Percentiles rank a stretch among this genome's conserved stretches.
phyloP scores from a whole-genome alignment of 2,329 filamentous ascomycete species.

The Fusarium pilosicola region DNA sequence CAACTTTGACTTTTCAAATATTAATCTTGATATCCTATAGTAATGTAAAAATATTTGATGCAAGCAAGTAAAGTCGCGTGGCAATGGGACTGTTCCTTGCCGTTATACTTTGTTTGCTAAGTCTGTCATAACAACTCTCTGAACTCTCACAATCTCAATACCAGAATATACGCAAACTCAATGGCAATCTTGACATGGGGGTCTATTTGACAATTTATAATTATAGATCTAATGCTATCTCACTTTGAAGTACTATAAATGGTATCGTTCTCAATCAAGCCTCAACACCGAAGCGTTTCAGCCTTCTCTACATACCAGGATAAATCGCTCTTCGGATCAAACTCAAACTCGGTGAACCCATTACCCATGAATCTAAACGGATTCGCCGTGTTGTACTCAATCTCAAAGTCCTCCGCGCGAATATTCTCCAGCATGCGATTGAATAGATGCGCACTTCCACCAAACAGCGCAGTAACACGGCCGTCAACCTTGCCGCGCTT shows the following conservation, averaged over 20 bases:
- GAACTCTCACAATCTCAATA: rapidly evolving
- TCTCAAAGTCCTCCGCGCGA: conserved; percentile 36
- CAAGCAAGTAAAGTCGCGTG: neutral
- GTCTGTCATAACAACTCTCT: too few species aligned
- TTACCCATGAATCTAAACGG: conserved; percentile 38
- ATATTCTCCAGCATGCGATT: conserved; percentile 37
- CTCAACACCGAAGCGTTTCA: conserved; percentile 13
- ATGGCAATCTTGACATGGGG: neutral
- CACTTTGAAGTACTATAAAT: neutral
- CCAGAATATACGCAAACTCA: too few species aligned
- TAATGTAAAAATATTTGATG: rapidly evolving
- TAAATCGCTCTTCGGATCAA: conserved; percentile 35
- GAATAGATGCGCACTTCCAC: conserved; percentile 36
- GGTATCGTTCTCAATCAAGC: neutral
- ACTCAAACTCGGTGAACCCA: conserved; percentile 39
- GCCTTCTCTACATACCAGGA: conserved; percentile 40
- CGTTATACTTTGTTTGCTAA: neutral
- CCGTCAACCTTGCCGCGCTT: conserved; percentile 32
- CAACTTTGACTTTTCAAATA: conserved; percentile 27
- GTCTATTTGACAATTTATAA: neutral
- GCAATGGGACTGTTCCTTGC: neutral
- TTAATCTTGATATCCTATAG: conserved; percentile 18
- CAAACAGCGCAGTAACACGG: conserved; percentile 35
- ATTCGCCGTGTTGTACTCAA: conserved; percentile 31
- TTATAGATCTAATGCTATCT: neutral